Conservation (phyloP, 257 asterid species). For the Scutellaria minor region DNA sequence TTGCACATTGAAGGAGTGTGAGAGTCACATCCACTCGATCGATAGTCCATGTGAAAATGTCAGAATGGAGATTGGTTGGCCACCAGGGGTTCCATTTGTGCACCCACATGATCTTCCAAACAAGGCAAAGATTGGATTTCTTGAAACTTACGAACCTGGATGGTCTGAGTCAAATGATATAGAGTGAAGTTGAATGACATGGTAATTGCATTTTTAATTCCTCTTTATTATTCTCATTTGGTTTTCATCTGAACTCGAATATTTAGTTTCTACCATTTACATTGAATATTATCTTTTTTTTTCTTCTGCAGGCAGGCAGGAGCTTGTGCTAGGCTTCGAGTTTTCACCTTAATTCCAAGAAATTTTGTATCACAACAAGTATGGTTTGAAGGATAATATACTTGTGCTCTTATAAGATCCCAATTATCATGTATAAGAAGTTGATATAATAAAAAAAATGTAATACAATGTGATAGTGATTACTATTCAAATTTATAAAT, state of each 20-base stretch:
- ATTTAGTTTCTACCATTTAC: background rate
- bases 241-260: constrained; percentile 13
- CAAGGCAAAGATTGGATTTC: constrained; percentile 98
- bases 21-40: constrained; percentile 78
- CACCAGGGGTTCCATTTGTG: constrained; percentile 94
- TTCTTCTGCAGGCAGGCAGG: constrained; percentile 17
- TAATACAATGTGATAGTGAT: background rate
- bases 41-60: constrained; percentile 88
- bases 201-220: constrained; percentile 49
- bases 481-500: background rate
- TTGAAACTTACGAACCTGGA: constrained; percentile 97
- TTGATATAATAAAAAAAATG: constrained; percentile 1
- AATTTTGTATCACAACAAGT: constrained; percentile 22
- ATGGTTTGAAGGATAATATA: constrained; percentile 2
- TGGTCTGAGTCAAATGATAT: constrained; percentile 90
- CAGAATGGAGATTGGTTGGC: constrained; percentile 99
- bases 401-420: background rate
- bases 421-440: constrained; percentile 11
- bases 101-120: constrained; percentile 99
- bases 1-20: constrained; percentile 95
- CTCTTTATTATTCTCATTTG: constrained; percentile 20
- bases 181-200: constrained; percentile 55
- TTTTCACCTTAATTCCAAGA: constrained; percentile 20
- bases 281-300: background rate
- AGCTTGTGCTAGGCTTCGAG: constrained; percentile 19